Percentiles rank a stretch among this genome's conserved stretches.
Conservation (phyloP, 2,329 filamentous ascomycete genomes). For the Metarhizium brunneum region DNA sequence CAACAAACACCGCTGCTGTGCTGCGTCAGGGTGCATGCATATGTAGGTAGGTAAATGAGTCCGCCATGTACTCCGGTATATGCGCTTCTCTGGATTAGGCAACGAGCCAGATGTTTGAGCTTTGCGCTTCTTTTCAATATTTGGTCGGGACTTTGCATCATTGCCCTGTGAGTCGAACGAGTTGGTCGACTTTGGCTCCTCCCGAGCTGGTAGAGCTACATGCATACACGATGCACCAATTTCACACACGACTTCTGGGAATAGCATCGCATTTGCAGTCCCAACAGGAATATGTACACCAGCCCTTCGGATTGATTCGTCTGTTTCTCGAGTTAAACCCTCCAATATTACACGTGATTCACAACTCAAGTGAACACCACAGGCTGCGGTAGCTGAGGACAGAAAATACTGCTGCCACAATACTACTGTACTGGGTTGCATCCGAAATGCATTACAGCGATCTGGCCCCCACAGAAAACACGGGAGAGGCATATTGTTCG, state of each 20-base stretch:
- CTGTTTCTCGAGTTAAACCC: neutral
- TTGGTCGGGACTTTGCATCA: neutral
- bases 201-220: too few relatives aligned
- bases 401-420: neutral
- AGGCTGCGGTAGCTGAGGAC: neutral
- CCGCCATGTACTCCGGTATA: neutral
- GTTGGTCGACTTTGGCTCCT: neutral
- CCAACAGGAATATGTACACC: too few relatives aligned
- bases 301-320: neutral
- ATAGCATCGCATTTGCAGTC: too few relatives aligned
- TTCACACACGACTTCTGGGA: too few relatives aligned
- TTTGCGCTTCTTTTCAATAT: neutral
- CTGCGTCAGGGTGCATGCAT: neutral
- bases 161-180: too few relatives aligned
- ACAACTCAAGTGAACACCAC: neutral
- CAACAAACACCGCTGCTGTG: neutral
- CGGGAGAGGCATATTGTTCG: neutral
- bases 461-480: neutral
- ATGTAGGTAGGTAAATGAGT: neutral
- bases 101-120: neutral
- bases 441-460: neutral
- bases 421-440: neutral
- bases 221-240: too few relatives aligned
- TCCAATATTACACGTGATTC: neutral
- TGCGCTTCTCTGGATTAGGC: neutral